Percentiles rank a stretch among this genome's conserved stretches.
Evolutionary conservation across 179 eudicot genomes (phyloP).

Genomic region (Sideroxylon spinosum): DNA sequence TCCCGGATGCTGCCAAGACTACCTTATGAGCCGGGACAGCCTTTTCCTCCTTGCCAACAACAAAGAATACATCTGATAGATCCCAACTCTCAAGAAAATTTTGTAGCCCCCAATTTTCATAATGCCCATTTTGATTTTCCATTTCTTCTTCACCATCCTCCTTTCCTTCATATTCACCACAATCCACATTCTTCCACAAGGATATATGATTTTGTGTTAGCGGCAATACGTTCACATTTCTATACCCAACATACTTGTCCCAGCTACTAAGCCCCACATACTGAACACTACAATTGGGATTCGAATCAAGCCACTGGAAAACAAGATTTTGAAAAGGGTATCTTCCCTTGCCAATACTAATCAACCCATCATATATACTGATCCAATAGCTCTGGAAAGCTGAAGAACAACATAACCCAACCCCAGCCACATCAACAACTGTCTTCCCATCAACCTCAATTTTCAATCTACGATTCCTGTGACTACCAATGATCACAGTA

Average conservation of each 20-base stretch:
- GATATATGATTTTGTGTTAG: constrained; percentile 74
- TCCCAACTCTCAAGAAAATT: constrained; percentile 92
- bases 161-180: constrained; percentile 42
- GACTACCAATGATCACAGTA: constrained; percentile 87
- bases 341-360: constrained; percentile 90
- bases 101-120: constrained; percentile 62
- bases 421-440: constrained; percentile 77
- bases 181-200: constrained; percentile 76
- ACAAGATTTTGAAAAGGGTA: constrained; percentile 94
- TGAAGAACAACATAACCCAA: constrained; percentile 72
- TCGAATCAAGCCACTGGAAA: constrained; percentile 91
- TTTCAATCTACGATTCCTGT: constrained; percentile 68
- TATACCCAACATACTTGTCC: constrained; percentile 96
- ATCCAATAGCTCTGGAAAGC: constrained; percentile 95
- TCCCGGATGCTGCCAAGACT: constrained; percentile 76
- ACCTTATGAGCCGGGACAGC: constrained; percentile 86
- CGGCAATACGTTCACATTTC: constrained; percentile 88
- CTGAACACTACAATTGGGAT: constrained; percentile 75
- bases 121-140: constrained; percentile 37
- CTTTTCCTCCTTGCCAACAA: constrained; percentile 68
- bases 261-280: constrained; percentile 97
- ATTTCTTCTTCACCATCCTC: constrained; percentile 50
- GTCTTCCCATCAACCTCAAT: constrained; percentile 86
- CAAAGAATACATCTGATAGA: constrained; percentile 67
- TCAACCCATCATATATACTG: constrained; percentile 86